Evolutionary conservation across 108 stramenopile genomes (phyloP).

Genomic region (Cylindrotheca fusiformis): DNA sequence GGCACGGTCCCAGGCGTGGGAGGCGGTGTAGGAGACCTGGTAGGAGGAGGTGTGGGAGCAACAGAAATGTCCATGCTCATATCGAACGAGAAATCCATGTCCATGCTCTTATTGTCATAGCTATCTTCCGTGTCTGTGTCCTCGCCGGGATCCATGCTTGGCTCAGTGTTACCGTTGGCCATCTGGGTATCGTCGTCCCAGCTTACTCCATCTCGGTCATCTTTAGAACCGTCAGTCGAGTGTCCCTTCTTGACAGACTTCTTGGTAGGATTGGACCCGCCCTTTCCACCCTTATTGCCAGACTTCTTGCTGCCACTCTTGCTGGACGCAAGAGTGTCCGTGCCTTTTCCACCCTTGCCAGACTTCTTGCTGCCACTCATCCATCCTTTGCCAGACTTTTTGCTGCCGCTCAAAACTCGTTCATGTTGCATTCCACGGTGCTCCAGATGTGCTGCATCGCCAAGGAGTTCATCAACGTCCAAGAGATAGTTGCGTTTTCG

Average conservation of each 20-base stretch:
- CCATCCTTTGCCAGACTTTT: constrained; percentile 3
- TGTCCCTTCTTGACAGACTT: constrained; percentile 1
- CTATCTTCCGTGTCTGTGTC: neutral
- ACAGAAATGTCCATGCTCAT: neutral
- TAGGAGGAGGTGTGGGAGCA: constrained; percentile 3
- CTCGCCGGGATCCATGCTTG: neutral
- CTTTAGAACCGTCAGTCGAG: neutral
- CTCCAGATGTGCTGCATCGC: neutral
- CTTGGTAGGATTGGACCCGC: too few relatives aligned
- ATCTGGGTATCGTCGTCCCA: too few relatives aligned
- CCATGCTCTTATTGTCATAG: neutral
- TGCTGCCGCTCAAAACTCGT: too few relatives aligned
- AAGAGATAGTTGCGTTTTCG: neutral
- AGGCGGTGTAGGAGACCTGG: constrained; percentile 6
- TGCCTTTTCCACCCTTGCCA: too few relatives aligned
- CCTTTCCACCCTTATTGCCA: too few relatives aligned
- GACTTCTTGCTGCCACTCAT: neutral
- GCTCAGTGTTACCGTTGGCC: too few relatives aligned
- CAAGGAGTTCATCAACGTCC: neutral
- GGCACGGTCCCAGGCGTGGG: neutral
- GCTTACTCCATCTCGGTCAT: constrained; percentile 6
- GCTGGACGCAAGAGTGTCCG: too few relatives aligned
- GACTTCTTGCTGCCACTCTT: too few relatives aligned
- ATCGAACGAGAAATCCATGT: neutral
- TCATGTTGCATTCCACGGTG: neutral